Percentiles rank a stretch among this genome's conserved stretches.
Evolutionary conservation across 2,329 filamentous ascomycete species (phyloP).

Genomic region (Diaporthe citriasiana): DNA sequence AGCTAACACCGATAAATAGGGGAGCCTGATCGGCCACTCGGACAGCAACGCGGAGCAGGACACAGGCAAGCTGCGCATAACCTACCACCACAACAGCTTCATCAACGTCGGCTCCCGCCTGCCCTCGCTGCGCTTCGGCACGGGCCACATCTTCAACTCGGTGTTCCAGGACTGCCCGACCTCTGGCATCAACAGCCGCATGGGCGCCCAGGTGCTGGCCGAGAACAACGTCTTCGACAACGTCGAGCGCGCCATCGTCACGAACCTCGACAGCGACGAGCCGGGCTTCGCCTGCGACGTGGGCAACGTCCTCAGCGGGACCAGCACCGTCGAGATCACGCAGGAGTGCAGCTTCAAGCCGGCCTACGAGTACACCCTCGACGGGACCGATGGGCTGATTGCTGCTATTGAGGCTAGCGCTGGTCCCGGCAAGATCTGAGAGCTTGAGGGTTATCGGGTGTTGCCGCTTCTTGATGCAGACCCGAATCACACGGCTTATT

Average conservation of each 20-base stretch:
- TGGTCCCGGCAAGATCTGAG: slow-evolving; percentile 25
- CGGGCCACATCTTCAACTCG: slow-evolving; percentile 62
- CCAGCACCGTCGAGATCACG: slow-evolving; percentile 5
- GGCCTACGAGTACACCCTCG: background rate
- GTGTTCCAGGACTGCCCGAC: slow-evolving; percentile 29
- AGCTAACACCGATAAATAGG: background rate
- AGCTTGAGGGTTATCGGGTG: background rate
- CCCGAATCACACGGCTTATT: background rate
- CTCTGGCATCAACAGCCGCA: slow-evolving; percentile 37
- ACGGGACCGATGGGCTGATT: background rate
- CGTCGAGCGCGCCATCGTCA: slow-evolving; percentile 28
- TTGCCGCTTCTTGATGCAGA: background rate
- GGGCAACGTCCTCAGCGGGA: slow-evolving; percentile 36
- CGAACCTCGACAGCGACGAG: slow-evolving; percentile 26
- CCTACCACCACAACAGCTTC: slow-evolving; percentile 66
- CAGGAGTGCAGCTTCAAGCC: slow-evolving; percentile 26
- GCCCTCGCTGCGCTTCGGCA: slow-evolving; percentile 63
- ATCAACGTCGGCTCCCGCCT: slow-evolving; percentile 60
- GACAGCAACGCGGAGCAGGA: slow-evolving; percentile 64
- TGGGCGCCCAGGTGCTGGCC: slow-evolving; percentile 36
- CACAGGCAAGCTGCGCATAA: slow-evolving; percentile 61
- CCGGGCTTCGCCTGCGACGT: slow-evolving; percentile 19
- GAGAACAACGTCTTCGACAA: slow-evolving; percentile 41
- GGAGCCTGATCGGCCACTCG: slow-evolving; percentile 71
- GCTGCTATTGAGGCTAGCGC: slow-evolving; percentile 22